phyloP scores from a whole-genome alignment of 805 yeast genomes.

The Schwanniomyces polymorphus region DNA sequence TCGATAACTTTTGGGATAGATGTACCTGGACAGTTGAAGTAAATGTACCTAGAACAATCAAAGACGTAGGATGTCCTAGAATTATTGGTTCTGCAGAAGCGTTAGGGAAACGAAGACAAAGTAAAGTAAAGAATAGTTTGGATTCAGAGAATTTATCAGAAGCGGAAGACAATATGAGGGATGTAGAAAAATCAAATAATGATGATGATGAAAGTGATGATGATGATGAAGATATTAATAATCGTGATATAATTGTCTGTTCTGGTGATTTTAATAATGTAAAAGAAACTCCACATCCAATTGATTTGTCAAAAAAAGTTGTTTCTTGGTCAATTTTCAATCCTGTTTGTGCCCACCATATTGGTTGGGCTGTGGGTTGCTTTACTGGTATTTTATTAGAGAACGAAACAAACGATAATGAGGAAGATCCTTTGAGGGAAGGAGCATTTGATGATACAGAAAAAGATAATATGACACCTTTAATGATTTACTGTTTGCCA shows the following conservation, averaged over 20 bases:
- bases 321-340: constrained; percentile 72
- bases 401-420: constrained; percentile 29
- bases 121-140: constrained; percentile 1
- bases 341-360: constrained; percentile 90
- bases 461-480: constrained; percentile 32
- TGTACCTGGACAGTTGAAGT: constrained; percentile 91
- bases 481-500: constrained; percentile 64
- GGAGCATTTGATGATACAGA: constrained; percentile 26
- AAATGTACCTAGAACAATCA: constrained; percentile 77
- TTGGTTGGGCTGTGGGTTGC: constrained; percentile 94
- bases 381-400: constrained; percentile 65
- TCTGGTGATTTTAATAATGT: constrained; percentile 69
- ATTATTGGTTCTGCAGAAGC: constrained; percentile 37
- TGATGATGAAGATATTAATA: constrained; percentile 47
- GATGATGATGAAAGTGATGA: constrained; percentile 33
- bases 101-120: constrained; percentile 10
- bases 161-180: constrained; percentile 9
- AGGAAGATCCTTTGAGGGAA: constrained; percentile 35
- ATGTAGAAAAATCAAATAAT: constrained; percentile 17
- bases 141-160: neutral
- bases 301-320: constrained; percentile 71
- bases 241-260: constrained; percentile 58
- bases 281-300: constrained; percentile 72
- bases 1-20: constrained; percentile 84
- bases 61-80: constrained; percentile 59